Percentiles rank a stretch among this genome's conserved stretches.
phyloP scores from a whole-genome alignment of 331 rosid genomes.

The Acacia concinna region DNA sequence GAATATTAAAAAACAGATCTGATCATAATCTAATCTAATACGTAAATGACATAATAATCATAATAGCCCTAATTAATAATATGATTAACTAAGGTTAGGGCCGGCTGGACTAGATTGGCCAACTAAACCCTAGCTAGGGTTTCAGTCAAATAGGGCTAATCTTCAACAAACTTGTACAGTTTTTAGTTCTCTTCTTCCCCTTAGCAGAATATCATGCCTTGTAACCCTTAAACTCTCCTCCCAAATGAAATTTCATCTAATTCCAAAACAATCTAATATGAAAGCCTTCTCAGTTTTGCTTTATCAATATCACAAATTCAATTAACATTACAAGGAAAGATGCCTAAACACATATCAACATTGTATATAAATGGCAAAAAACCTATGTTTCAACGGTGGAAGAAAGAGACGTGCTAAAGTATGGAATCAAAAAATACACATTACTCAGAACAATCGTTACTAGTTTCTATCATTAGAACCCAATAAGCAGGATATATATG shows the following conservation, averaged over 20 bases:
- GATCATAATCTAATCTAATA: no score
- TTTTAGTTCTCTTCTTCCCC: neutral
- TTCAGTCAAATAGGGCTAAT: no score
- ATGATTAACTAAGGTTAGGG: no score
- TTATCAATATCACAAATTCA: neutral
- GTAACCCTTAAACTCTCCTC: neutral
- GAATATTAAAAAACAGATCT: no score
- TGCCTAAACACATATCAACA: neutral
- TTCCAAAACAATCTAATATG: neutral
- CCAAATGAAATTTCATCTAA: neutral
- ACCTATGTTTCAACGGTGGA: neutral
- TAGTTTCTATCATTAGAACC: conserved; percentile 5
- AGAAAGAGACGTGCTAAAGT: neutral
- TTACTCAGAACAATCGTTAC: conserved; percentile 9
- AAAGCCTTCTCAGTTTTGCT: neutral
- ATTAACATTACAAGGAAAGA: neutral
- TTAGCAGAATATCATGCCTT: neutral
- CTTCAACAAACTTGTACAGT: no score
- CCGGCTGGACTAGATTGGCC: no score
- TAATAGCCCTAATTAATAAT: no score
- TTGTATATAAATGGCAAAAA: neutral
- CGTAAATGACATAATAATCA: no score
- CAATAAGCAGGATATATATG: conserved; percentile 25
- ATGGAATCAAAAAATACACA: conserved; percentile 8
- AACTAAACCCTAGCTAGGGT: no score